Conservation (phyloP, 2,329 filamentous ascomycete species). For the Aspergillus sp. region DNA sequence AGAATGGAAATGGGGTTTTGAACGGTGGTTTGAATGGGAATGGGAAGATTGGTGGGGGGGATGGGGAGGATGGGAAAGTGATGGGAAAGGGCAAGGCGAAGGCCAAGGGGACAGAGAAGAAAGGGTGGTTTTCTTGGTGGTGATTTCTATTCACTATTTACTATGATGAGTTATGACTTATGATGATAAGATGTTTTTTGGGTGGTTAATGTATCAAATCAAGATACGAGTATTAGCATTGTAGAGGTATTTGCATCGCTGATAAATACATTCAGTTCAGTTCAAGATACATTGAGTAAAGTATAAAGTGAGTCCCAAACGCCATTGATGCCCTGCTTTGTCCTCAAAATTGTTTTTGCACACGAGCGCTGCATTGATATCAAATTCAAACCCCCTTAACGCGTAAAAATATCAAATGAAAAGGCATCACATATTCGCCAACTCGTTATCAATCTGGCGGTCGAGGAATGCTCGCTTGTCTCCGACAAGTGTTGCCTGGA, state of each 20-base stretch:
- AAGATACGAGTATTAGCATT: neutral
- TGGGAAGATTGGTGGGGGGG: constrained; percentile 7
- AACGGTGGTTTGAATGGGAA: neutral
- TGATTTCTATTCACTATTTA: neutral
- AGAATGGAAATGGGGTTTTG: neutral
- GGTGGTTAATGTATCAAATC: neutral
- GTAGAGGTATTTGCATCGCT: constrained; percentile 7
- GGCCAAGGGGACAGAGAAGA: constrained; percentile 1
- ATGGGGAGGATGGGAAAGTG: constrained; percentile 9
- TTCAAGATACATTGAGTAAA: neutral
- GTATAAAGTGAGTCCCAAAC: constrained; percentile 11
- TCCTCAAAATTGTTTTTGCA: neutral
- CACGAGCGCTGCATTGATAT: constrained; percentile 4
- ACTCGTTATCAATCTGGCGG: constrained; percentile 85
- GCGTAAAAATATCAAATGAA: constrained; percentile 2
- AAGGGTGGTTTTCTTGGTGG: constrained; percentile 10
- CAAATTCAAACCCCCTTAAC: neutral
- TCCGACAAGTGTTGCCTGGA: constrained; percentile 84
- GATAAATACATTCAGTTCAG: constrained; percentile 2
- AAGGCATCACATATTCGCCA: constrained; percentile 77
- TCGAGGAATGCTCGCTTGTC: constrained; percentile 90
- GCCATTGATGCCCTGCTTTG: constrained; percentile 9
- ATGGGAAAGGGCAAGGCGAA: neutral
- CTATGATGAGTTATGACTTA: neutral
- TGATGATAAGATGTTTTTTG: neutral